Conservation (phyloP, 2,329 filamentous ascomycete genomes). For the Grosmannia huntii region DNA sequence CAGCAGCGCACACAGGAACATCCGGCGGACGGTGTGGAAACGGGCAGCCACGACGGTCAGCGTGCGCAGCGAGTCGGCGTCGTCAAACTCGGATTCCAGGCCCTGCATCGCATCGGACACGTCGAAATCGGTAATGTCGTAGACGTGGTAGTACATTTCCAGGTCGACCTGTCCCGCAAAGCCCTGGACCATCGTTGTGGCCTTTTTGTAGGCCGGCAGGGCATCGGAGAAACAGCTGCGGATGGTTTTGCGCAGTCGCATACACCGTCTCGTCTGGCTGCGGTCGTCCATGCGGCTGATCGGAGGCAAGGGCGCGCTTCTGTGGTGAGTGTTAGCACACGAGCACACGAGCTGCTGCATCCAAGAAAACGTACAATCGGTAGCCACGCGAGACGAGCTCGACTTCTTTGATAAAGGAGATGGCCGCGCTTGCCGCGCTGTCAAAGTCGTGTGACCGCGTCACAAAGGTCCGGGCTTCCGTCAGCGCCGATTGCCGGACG, state of each 20-base stretch:
- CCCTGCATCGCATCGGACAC: conserved; percentile 56
- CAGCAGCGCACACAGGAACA: conserved; percentile 79
- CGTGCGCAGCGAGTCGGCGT: conserved; percentile 63
- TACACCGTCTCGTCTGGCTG: conserved; percentile 64
- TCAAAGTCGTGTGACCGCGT: conserved; percentile 71
- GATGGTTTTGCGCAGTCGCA: conserved; percentile 65
- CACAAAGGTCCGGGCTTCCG: conserved; percentile 56
- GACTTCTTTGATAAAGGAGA: conserved; percentile 85
- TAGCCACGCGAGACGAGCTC: conserved; percentile 88
- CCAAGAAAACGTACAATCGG: conserved; percentile 47
- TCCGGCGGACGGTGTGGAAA: conserved; percentile 67
- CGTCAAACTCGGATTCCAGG: conserved; percentile 59
- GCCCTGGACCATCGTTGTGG: conserved; percentile 53
- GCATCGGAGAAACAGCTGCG: conserved; percentile 55
- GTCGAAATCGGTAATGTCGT: conserved; percentile 64
- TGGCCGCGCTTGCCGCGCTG: conserved; percentile 58
- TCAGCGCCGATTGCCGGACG: conserved; percentile 60
- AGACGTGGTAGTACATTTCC: conserved; percentile 86
- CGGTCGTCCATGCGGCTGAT: conserved; percentile 82
- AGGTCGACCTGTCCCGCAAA: conserved; percentile 71
- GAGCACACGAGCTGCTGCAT: background rate
- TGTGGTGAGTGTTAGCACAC: conserved; percentile 21
- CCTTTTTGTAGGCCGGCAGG: conserved; percentile 59
- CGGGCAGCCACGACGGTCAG: conserved; percentile 73
- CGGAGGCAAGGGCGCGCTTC: conserved; percentile 81